Evolutionary conservation across 1,284 basidiomycete genomes (phyloP), one percentile per base, ranked within the genome.

Genomic region (Fomitopsis schrenkii): DNA sequence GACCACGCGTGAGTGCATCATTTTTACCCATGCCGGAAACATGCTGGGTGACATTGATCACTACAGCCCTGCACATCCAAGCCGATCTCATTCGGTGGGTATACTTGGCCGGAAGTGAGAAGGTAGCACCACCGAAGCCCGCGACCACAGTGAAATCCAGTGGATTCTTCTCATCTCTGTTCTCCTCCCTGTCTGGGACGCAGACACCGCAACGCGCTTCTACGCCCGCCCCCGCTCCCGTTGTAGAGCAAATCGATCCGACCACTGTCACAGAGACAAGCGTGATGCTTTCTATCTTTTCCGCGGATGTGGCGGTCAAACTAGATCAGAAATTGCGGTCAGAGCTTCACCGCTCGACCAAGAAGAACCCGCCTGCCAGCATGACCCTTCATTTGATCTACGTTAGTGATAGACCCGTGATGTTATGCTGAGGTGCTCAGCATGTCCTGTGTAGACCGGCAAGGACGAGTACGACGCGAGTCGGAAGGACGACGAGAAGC

Each of bases 261-360:
- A 73, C 81, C 5, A 80, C 83, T 36, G 68, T 87, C 33, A 80
- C 85, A 38, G 79, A 83, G 38, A 85, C 88, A 1, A 86, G 80
- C 58, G 89, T 98, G 22, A 83, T 87, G 17, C 79, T 98, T 41
- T 87, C 91, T 1, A 87, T 97, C 36, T 96, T 93, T 68, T 87
- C 91, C 28, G 95, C 93, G 0, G 86, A 93, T 53, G 83, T 97
- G 44, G 82, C 83, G 61, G 91, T 97, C 22, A 82, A 80, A 19
- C 77, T 96, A 3, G 87, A 90, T 63, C 80, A 84, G 63, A 88
- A 91, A 63, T 85, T 95, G 64, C 82, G 84, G 0, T 74, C 81
- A 2, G 97, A 98, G 73, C 81, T 99, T 38, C 85, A 94, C 67
- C 83, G 97, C 56, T 94, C 94, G 9, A 99, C 96, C 0, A 98